Evolutionary conservation across 2,329 filamentous ascomycete genomes (phyloP).

Genomic region (Coleophoma cylindrospora): DNA sequence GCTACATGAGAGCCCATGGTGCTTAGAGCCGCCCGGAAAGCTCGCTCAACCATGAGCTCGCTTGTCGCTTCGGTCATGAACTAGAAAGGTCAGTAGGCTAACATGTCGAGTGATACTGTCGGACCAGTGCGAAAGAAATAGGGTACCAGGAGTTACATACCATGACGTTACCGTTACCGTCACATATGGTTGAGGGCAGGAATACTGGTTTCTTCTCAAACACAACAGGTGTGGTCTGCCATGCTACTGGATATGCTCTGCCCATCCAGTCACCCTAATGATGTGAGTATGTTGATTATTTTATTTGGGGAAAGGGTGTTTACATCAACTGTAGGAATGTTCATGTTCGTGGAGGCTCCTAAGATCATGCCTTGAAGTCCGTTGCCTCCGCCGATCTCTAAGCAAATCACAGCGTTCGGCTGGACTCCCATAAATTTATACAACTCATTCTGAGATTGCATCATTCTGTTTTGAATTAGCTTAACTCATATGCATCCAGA

Average conservation of each 20-base stretch:
- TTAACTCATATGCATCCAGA: neutral
- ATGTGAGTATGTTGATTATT: too few species aligned
- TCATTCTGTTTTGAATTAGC: conserved; percentile 23
- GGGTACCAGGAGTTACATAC: conserved; percentile 6
- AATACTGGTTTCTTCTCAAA: conserved; percentile 40
- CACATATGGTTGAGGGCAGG: conserved; percentile 41
- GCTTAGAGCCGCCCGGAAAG: conserved; percentile 44
- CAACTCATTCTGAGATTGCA: conserved; percentile 44
- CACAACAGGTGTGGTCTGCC: conserved; percentile 50
- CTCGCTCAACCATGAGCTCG: conserved; percentile 41
- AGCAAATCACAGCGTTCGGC: conserved; percentile 51
- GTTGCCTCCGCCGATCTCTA: conserved; percentile 62
- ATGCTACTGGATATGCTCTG: conserved; percentile 47
- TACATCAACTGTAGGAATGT: conserved; percentile 42
- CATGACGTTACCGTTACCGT: conserved; percentile 47
- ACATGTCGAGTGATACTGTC: too few species aligned
- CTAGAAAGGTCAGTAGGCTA: neutral
- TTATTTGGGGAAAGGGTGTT: too few species aligned
- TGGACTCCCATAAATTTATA: conserved; percentile 41
- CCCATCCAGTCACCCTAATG: conserved; percentile 48
- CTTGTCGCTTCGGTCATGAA: conserved; percentile 41
- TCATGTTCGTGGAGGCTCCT: conserved; percentile 46
- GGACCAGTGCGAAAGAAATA: too few species aligned
- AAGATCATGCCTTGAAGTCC: conserved; percentile 54
- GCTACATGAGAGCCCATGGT: conserved; percentile 51